Evolutionary conservation across 768 basidiomycete species (phyloP).

Genomic region (Coprinellus micaceus): DNA sequence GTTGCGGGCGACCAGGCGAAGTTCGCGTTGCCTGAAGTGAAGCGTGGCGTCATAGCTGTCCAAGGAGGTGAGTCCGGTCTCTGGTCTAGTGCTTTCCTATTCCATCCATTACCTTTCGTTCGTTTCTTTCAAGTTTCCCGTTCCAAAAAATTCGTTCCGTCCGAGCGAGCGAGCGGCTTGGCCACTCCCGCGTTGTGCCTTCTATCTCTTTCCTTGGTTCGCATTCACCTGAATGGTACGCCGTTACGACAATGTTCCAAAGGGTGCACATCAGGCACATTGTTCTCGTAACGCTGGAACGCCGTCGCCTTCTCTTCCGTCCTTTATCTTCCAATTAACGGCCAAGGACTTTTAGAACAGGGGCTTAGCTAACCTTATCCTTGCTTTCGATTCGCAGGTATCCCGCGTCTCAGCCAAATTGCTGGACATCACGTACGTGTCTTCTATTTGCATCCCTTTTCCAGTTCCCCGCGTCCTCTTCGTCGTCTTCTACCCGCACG

Average conservation of each 20-base stretch:
- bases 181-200: background rate
- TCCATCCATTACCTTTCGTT: no score
- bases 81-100: no score
- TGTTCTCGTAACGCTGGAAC: background rate
- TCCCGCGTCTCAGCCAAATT: conserved; percentile 61
- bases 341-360: conserved; percentile 5
- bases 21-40: conserved; percentile 77
- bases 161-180: no score
- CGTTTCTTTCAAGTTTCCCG: no score
- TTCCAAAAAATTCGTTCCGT: no score
- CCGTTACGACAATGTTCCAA: no score
- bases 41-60: conserved; percentile 67
- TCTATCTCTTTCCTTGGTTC: background rate
- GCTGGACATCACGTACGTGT: conserved; percentile 77
- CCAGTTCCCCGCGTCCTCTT: no score
- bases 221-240: no score
- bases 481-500: no score
- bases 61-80: conserved; percentile 46
- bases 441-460: conserved; percentile 1
- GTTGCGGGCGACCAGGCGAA: conserved; percentile 62
- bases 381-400: conserved; percentile 36
- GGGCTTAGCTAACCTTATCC: conserved; percentile 2
- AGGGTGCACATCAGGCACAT: background rate
- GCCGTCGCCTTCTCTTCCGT: no score
- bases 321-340: background rate